phyloP scores from a whole-genome alignment of 75 land plant genomes.

The Azolla pinnata region DNA sequence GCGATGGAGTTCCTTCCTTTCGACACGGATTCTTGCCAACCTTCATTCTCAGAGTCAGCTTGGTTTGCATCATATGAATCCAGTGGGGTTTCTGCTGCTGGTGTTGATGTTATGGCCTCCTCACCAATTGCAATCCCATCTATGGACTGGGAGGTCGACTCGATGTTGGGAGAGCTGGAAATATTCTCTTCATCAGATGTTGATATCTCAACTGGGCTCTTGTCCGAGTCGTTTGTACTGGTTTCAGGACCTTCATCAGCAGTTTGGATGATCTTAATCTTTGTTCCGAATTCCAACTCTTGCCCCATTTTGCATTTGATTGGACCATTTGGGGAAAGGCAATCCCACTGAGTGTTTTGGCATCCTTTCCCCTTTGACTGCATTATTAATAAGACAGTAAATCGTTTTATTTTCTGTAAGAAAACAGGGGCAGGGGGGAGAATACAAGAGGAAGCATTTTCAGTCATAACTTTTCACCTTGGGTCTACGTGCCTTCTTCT shows the following conservation, averaged over 20 bases:
- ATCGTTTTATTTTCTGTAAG: too few relatives aligned
- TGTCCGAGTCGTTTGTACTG: not conserved
- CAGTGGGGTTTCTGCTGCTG: too few relatives aligned
- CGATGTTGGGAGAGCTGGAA: not conserved
- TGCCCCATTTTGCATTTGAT: too few relatives aligned
- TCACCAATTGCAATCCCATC: not conserved
- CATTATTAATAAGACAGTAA: too few relatives aligned
- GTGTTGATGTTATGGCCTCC: too few relatives aligned
- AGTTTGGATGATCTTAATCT: not conserved
- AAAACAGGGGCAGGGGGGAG: too few relatives aligned
- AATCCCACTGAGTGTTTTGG: not conserved
- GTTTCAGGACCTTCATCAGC: not conserved
- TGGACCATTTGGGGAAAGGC: not conserved
- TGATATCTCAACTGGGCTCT: not conserved
- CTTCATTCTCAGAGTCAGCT: slow-evolving; percentile 50
- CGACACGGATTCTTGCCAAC: slow-evolving; percentile 84
- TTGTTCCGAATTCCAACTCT: too few relatives aligned
- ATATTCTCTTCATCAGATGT: not conserved
- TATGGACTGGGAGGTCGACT: not conserved
- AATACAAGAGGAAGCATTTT: too few relatives aligned
- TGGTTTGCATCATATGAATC: too few relatives aligned
- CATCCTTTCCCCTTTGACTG: slow-evolving; percentile 7
- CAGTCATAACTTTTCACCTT: too few relatives aligned
- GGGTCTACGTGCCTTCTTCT: slow-evolving; percentile 33
- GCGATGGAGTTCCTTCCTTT: slow-evolving; percentile 38